phyloP scores from a whole-genome alignment of 2,329 filamentous ascomycete species.

The Diplocarpon mali region DNA sequence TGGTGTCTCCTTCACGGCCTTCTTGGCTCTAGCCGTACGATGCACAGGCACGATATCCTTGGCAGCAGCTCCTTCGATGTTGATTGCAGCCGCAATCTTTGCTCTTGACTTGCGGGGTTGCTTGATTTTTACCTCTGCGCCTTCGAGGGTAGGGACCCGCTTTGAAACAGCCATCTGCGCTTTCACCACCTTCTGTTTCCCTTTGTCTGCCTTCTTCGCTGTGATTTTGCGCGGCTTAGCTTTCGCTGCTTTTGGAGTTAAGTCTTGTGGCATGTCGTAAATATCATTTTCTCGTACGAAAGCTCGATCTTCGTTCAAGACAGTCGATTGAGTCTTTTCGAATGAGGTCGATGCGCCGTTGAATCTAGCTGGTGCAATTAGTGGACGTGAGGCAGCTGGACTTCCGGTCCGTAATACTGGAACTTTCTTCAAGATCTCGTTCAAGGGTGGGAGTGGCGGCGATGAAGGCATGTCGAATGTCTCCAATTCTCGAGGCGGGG shows the following conservation, averaged over 20 bases:
- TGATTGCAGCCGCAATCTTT: conserved; percentile 13
- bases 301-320: conserved; percentile 4
- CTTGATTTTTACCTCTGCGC: conserved; percentile 3
- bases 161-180: conserved; percentile 6
- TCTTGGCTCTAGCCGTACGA: conserved; percentile 18
- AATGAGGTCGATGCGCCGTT: conserved; percentile 31
- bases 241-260: conserved; percentile 16
- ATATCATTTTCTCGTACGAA: neutral
- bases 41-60: conserved; percentile 5
- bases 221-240: conserved; percentile 20
- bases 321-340: conserved; percentile 3
- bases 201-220: conserved; percentile 5
- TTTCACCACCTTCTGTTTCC: conserved; percentile 4
- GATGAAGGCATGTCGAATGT: conserved; percentile 23
- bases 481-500: conserved; percentile 9
- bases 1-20: conserved; percentile 6
- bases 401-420: conserved; percentile 29
- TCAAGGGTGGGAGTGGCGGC: conserved; percentile 36
- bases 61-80: neutral
- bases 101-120: conserved; percentile 10
- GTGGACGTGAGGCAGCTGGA: conserved; percentile 30
- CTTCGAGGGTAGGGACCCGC: neutral
- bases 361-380: conserved; percentile 30
- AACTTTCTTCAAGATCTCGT: conserved; percentile 35
- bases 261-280: neutral